Evolutionary conservation across 768 basidiomycete genomes (phyloP), one percentile per base, ranked within the genome.

Genomic region (Dioszegia crocea): DNA sequence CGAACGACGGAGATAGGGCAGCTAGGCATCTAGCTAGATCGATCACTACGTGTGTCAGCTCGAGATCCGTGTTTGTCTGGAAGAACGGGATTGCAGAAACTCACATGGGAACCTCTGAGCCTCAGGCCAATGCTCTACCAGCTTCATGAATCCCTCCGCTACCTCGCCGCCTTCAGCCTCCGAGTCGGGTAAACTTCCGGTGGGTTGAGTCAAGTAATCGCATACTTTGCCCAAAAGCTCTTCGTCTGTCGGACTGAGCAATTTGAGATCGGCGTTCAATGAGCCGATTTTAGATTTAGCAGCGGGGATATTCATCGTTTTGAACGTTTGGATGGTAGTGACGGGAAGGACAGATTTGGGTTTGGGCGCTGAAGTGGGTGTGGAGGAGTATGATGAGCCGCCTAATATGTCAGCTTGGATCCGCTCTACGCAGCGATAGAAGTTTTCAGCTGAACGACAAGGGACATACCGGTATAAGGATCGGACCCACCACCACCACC

Each of bases 11-110:
- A 0, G 85, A 83, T 48, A 82, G 83, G 70, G 84, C 88, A 19
- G 84, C 80, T 16, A 94, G 75, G 38, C 94, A 80, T 39, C 96
- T 85, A 51, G 84, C 81, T 12, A 97, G 82, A 70, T 98, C 94
- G 68, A 98, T 84, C 12, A 93, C 90, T 91, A 38, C 29, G 4
- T 40, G 26, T n/a, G 14, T 33, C 31, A 26, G 54, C 63, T 11
- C 36, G 59, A 64, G n/a, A 14, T 12, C 21, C 23, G 4, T 29
- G 10, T 17, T 3, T 26, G 17, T 17, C n/a, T 56, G 11, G 17
- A 33, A 39, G 51, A 45, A 30, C n/a, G 24, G 14, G 21, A 3
- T 9, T 5, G 29, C 27, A 33, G 17, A 44, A 48, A 43, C 73
- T 63, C 46, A 74, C 74, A 55, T 36, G 75, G 75, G 66, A 76